Evolutionary conservation across 106 monocot species (phyloP).

Genomic region (Allium sativum): DNA sequence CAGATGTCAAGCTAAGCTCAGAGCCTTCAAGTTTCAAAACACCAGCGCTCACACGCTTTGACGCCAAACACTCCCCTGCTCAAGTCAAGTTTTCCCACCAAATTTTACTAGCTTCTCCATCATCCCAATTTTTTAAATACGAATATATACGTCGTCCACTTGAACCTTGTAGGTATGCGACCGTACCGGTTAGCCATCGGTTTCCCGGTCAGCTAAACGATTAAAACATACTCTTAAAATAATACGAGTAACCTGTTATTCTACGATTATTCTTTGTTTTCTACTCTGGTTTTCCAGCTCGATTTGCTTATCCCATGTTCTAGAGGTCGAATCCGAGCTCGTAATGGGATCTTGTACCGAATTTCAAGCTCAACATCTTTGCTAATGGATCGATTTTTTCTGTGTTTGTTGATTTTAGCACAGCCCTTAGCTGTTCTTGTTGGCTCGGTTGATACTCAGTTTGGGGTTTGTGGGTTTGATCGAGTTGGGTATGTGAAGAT

Average conservation of each 20-base stretch:
- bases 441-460: not conserved
- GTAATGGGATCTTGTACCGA: slow-evolving; percentile 1
- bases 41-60: no score
- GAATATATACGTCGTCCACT: no score
- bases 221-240: no score
- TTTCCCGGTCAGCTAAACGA: not conserved
- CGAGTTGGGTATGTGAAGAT: slow-evolving; percentile 13
- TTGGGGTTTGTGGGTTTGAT: slow-evolving; percentile 12
- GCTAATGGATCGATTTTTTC: slow-evolving; percentile 1
- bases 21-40: no score
- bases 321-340: slow-evolving; percentile 3
- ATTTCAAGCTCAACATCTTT: not conserved
- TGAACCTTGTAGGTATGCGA: not conserved
- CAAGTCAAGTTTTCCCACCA: no score
- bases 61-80: no score
- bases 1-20: no score
- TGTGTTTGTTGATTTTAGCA: slow-evolving; percentile 4
- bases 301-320: no score
- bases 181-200: not conserved
- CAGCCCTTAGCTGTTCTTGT: not conserved
- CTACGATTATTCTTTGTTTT: not conserved
- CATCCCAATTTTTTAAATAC: no score
- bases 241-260: not conserved
- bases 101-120: no score
- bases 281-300: not conserved